These are phyloP conservation scores for Boletellus emodensis DNA, from an alignment of 768 basidiomycete genomes.

Conservation along the genomic window DNA sequence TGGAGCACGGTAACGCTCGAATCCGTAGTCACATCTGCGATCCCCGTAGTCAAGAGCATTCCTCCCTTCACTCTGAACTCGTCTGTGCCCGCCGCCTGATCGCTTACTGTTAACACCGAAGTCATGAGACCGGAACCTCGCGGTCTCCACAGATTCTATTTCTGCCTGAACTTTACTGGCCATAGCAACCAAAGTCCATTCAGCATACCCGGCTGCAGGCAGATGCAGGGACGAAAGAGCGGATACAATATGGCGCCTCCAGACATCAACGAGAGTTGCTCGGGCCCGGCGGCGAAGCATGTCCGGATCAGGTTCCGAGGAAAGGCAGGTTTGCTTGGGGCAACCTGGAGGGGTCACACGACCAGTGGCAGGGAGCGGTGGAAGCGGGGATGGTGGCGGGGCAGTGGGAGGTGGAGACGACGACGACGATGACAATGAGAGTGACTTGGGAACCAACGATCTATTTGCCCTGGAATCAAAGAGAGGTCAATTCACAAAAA, in stretches of 20 bases:
- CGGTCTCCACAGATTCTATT: slow-evolving; percentile 13
- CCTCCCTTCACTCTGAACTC: slow-evolving; percentile 41
- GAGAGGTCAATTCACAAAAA: not conserved
- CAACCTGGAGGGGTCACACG: slow-evolving; percentile 28
- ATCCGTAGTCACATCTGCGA: slow-evolving; percentile 15
- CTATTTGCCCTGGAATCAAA: slow-evolving; percentile 14
- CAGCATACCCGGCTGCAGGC: slow-evolving; percentile 31
- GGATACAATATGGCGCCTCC: slow-evolving; percentile 55
- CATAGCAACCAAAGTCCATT: slow-evolving; percentile 31
- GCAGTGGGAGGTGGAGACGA: slow-evolving; percentile 18
- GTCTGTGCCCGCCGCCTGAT: slow-evolving; percentile 41
- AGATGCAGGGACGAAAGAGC: slow-evolving; percentile 40
- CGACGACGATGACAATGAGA: slow-evolving; percentile 23
- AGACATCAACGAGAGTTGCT: slow-evolving; percentile 63
- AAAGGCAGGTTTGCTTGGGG: slow-evolving; percentile 10
- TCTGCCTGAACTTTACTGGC: slow-evolving; percentile 15
- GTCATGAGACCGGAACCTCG: not conserved
- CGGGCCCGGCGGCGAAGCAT: slow-evolving; percentile 58
- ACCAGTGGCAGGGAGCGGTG: slow-evolving; percentile 27
- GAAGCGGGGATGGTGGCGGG: slow-evolving; percentile 29
- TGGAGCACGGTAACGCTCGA: slow-evolving; percentile 28
- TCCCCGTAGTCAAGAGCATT: slow-evolving; percentile 36
- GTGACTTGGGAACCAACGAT: slow-evolving; percentile 30
- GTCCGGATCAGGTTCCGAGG: slow-evolving; percentile 29
- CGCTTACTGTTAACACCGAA: not conserved